Evolutionary conservation across 2,329 filamentous ascomycete species (phyloP).

Genomic region (Bipolaris cookei): DNA sequence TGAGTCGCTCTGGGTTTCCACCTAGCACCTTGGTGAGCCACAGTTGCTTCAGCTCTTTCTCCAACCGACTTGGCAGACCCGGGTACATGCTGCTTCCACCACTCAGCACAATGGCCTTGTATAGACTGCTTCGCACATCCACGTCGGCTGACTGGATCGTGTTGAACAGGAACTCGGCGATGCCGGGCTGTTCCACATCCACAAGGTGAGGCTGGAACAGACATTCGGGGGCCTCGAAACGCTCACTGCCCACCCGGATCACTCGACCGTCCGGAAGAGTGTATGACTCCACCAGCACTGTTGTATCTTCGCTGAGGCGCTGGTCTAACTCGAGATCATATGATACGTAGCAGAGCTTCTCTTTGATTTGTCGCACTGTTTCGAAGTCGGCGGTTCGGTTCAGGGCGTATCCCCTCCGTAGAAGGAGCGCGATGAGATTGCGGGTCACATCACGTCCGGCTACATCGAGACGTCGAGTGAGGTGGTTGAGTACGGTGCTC

Average conservation of each 20-base stretch:
- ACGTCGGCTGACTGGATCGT: conserved; percentile 96
- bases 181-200: conserved; percentile 94
- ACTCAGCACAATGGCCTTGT: conserved; percentile 96
- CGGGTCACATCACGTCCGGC: conserved; percentile 97
- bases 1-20: conserved; percentile 89
- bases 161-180: conserved; percentile 98
- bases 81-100: conserved; percentile 99
- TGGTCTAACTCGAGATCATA: conserved; percentile 98
- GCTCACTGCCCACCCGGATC: conserved; percentile 93
- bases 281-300: conserved; percentile 95
- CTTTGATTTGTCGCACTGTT: conserved; percentile 97
- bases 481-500: conserved; percentile 95
- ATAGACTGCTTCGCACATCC: conserved; percentile 89
- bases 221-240: conserved; percentile 97
- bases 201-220: conserved; percentile 98
- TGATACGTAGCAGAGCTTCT: conserved; percentile 99
- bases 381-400: conserved; percentile 99
- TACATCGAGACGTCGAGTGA: conserved; percentile 91
- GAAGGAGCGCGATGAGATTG: conserved; percentile 92
- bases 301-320: conserved; percentile 94
- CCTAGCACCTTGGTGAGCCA: conserved; percentile 92
- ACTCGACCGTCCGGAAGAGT: conserved; percentile 95
- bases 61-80: conserved; percentile 87
- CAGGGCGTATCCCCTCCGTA: conserved; percentile 92
- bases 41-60: conserved; percentile 98